Conservation (phyloP, 306 rosid species). For the Pachyrhizus erosus region DNA sequence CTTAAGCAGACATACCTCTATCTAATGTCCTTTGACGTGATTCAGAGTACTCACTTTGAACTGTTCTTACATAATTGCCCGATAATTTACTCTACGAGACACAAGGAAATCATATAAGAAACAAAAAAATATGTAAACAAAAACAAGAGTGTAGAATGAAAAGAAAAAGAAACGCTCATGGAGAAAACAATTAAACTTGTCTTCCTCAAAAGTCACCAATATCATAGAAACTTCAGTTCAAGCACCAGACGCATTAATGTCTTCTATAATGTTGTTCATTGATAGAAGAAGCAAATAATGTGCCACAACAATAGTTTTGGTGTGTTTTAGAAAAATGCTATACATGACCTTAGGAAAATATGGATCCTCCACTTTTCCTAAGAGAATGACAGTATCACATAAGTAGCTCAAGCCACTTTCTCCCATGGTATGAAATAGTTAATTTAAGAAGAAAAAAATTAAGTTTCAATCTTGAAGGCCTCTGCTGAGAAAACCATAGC, state of each 20-base stretch:
- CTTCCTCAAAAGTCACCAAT: slow-evolving; percentile 4
- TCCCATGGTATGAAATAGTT: not conserved
- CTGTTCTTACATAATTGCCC: slow-evolving; percentile 46
- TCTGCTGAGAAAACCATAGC: not conserved
- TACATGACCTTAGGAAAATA: not conserved
- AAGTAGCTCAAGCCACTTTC: not conserved
- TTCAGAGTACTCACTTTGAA: slow-evolving; percentile 50
- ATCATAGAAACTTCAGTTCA: slow-evolving; percentile 15
- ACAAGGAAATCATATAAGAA: slow-evolving; percentile 28
- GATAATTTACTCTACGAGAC: slow-evolving; percentile 53
- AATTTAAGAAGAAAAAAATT: not conserved
- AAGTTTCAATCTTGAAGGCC: not conserved
- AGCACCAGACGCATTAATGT: slow-evolving; percentile 14
- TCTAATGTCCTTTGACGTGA: slow-evolving; percentile 61
- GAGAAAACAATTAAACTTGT: slow-evolving; percentile 23
- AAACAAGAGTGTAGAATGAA: not conserved
- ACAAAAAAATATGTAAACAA: not conserved
- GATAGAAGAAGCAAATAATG: not conserved
- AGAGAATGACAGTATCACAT: not conserved
- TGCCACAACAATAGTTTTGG: not conserved
- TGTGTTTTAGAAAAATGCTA: not conserved
- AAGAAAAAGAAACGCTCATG: not conserved
- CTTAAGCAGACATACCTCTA: slow-evolving; percentile 48
- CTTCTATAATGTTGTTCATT: not conserved
- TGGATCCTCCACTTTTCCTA: not conserved